A percentile compares a stretch with the other conserved stretches of the same genome.
Conservation (phyloP, 306 rosid species). For the Calophaca sinica region DNA sequence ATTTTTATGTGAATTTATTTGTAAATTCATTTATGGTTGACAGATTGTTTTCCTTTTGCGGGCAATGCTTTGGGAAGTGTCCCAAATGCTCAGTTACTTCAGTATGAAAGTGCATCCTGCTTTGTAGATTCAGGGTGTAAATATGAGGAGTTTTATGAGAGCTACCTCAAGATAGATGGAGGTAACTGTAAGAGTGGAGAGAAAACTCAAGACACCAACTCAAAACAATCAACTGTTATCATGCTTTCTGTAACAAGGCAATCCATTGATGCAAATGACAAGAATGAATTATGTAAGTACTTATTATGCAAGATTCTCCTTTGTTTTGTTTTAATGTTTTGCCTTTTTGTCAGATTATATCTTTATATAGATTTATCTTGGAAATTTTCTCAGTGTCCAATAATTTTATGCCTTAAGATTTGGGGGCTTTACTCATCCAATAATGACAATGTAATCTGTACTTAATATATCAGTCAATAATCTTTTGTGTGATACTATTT, state of each 20-base stretch:
- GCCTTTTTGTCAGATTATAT: not conserved
- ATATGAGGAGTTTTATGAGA: constrained; percentile 78
- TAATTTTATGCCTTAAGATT: not conserved
- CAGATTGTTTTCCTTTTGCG: constrained; percentile 72
- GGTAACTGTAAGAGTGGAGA: constrained; percentile 51
- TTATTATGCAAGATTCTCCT: not conserved
- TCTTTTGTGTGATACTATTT: constrained; percentile 5
- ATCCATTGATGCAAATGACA: constrained; percentile 67
- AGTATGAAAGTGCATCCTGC: constrained; percentile 78
- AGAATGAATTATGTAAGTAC: constrained; percentile 61
- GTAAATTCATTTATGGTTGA: constrained; percentile 26
- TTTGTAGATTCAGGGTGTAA: constrained; percentile 63
- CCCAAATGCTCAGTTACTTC: constrained; percentile 65
- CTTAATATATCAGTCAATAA: not conserved
- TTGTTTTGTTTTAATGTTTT: constrained; percentile 1
- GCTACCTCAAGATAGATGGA: constrained; percentile 75
- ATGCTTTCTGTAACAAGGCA: constrained; percentile 74
- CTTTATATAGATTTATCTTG: constrained; percentile 2
- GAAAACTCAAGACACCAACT: constrained; percentile 62
- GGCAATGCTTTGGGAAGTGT: constrained; percentile 61
- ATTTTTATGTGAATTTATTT: constrained; percentile 18
- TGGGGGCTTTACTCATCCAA: constrained; percentile 7
- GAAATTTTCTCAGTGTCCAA: constrained; percentile 7
- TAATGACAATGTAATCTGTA: constrained; percentile 16
- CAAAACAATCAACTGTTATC: constrained; percentile 73